A percentile compares a stretch with the other conserved stretches of the same genome.
These are phyloP conservation scores for Fusarium decemcellulare DNA, from an alignment of 2,329 filamentous ascomycete species.

Conservation along the genomic window DNA sequence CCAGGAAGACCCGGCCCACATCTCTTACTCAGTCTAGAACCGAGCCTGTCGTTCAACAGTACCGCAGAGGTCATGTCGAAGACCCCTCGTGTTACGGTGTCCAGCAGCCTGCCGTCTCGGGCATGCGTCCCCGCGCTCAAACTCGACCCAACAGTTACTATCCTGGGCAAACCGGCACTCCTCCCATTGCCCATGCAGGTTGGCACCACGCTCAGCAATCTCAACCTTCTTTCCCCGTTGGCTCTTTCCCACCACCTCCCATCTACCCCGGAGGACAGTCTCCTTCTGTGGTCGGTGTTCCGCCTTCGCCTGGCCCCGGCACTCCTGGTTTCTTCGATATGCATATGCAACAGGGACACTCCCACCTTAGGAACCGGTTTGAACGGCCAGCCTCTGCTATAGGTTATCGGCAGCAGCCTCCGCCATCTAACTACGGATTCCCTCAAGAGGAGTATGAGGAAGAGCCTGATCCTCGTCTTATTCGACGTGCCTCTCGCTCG, in stretches of 20 bases:
- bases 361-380: slow-evolving; percentile 52
- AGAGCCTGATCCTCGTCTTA: slow-evolving; percentile 52
- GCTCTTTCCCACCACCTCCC: slow-evolving; percentile 52
- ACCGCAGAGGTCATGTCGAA: slow-evolving; percentile 51
- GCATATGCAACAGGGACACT: slow-evolving; percentile 45
- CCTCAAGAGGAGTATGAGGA: slow-evolving; percentile 59
- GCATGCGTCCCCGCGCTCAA: slow-evolving; percentile 51
- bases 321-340: slow-evolving; percentile 52
- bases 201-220: slow-evolving; percentile 47
- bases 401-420: slow-evolving; percentile 52
- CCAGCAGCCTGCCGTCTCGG: slow-evolving; percentile 51
- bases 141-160: slow-evolving; percentile 56
- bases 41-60: slow-evolving; percentile 52
- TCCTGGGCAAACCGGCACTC: slow-evolving; percentile 48
- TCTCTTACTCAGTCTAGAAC: slow-evolving; percentile 51
- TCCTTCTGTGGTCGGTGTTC: slow-evolving; percentile 44
- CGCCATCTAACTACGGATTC: slow-evolving; percentile 50
- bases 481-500: slow-evolving; percentile 59
- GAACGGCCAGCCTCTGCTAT: slow-evolving; percentile 58
- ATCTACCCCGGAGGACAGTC: slow-evolving; percentile 45
- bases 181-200: slow-evolving; percentile 44
- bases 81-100: slow-evolving; percentile 54
- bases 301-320: slow-evolving; percentile 48
- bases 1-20: slow-evolving; percentile 48
- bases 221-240: slow-evolving; percentile 42